A percentile compares a stretch with the other conserved stretches of the same genome.
phyloP scores from a whole-genome alignment of 2,329 filamentous ascomycete genomes.

The Phaeosphaeria sp. region DNA sequence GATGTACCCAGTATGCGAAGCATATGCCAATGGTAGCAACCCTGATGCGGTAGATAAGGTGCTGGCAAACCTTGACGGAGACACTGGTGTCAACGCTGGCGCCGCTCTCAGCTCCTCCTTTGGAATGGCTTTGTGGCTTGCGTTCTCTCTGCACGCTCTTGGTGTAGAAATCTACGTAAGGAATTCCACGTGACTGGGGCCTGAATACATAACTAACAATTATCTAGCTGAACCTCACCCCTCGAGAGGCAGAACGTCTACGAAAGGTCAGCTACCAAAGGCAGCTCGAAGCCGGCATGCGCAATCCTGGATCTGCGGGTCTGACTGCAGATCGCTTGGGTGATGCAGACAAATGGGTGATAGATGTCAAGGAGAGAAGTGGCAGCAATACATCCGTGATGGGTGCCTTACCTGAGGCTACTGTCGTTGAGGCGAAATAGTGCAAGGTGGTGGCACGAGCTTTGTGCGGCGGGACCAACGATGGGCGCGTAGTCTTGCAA shows the following conservation, averaged over 20 bases:
- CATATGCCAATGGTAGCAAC: constrained; percentile 47
- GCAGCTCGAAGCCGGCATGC: constrained; percentile 62
- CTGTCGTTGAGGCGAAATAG: background rate
- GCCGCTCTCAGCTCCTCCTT: constrained; percentile 58
- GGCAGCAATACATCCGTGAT: background rate
- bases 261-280: constrained; percentile 63
- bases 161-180: constrained; percentile 53
- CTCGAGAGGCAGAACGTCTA: constrained; percentile 60
- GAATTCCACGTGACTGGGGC: constrained; percentile 26
- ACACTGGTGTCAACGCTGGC: constrained; percentile 41
- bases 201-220: background rate
- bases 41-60: constrained; percentile 26
- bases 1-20: constrained; percentile 55
- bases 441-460: background rate
- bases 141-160: constrained; percentile 57
- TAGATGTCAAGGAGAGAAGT: constrained; percentile 8
- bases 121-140: constrained; percentile 61
- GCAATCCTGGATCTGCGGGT: constrained; percentile 48
- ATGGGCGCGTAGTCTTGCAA: background rate
- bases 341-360: constrained; percentile 34
- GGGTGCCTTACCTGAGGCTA: background rate
- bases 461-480: background rate
- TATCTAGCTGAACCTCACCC: constrained; percentile 51
- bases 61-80: constrained; percentile 31
- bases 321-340: constrained; percentile 35